These are phyloP conservation scores for Backusella macrospora DNA, from an alignment of 192 early-diverging fungal genomes.

Conservation along the genomic window DNA sequence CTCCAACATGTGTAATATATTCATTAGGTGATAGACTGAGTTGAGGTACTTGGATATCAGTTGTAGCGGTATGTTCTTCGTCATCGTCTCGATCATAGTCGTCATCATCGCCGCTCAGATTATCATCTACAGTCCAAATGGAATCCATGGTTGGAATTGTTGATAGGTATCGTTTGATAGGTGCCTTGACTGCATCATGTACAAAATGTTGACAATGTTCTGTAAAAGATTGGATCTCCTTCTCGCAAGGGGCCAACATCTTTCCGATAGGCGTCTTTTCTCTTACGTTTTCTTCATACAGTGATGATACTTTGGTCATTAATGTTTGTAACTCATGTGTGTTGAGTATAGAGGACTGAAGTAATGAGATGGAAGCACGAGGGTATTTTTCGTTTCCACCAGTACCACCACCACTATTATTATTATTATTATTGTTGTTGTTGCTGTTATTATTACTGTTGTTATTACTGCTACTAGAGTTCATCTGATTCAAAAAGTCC, in stretches of 20 bases:
- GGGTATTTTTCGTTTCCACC: constrained; percentile 19
- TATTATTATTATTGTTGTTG: not conserved
- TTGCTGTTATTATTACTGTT: not conserved
- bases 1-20: constrained; percentile 71
- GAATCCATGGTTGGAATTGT: not conserved
- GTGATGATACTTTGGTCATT: not conserved
- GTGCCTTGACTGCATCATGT: constrained; percentile 22
- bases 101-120: constrained; percentile 15
- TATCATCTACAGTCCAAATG: constrained; percentile 5
- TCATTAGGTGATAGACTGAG: constrained; percentile 69
- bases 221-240: not conserved
- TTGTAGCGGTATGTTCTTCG: constrained; percentile 18
- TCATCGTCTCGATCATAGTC: not conserved
- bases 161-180: constrained; percentile 19
- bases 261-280: not conserved
- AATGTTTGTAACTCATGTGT: constrained; percentile 10
- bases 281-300: not conserved
- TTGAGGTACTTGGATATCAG: not conserved
- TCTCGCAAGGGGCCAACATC: not conserved
- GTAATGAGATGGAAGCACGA: constrained; percentile 25
- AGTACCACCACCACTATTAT: too few species aligned
- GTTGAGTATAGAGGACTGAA: constrained; percentile 29
- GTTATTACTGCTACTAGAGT: not conserved
- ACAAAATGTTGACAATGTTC: constrained; percentile 26
- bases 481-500: not conserved